These are phyloP conservation scores for Clonostachys chloroleuca DNA, from an alignment of 2,329 filamentous ascomycete genomes.

Conservation along the genomic window DNA sequence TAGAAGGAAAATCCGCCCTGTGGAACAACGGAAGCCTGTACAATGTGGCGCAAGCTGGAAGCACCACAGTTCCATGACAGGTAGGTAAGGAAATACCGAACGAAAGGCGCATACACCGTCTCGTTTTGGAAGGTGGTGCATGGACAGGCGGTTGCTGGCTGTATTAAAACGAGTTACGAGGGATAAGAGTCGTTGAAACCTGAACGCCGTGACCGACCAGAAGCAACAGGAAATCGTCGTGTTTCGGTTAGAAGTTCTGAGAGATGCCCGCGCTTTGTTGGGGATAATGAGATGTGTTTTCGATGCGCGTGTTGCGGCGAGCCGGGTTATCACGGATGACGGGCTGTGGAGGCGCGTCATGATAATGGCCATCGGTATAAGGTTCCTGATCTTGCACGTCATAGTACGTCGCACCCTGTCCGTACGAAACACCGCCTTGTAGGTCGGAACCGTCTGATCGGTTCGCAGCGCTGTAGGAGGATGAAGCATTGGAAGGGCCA, in stretches of 20 bases:
- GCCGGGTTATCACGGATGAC: slow-evolving; percentile 92
- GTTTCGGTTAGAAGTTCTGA: slow-evolving; percentile 77
- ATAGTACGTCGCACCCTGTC: slow-evolving; percentile 45
- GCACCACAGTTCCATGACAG: no score
- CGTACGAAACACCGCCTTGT: slow-evolving; percentile 34
- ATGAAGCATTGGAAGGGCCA: slow-evolving; percentile 92
- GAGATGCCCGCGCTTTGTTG: slow-evolving; percentile 93
- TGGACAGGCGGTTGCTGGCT: no score
- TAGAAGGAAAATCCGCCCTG: no score
- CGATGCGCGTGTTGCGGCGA: slow-evolving; percentile 88
- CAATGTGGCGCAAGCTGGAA: no score
- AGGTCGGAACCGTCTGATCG: slow-evolving; percentile 66
- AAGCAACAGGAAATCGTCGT: no score
- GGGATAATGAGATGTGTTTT: slow-evolving; percentile 83
- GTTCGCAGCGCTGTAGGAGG: slow-evolving; percentile 81
- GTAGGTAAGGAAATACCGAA: no score
- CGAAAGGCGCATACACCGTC: no score
- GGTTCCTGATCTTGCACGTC: slow-evolving; percentile 55
- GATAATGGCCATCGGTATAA: slow-evolving; percentile 41
- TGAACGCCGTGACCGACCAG: no score
- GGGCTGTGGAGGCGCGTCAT: slow-evolving; percentile 56
- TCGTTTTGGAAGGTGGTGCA: no score
- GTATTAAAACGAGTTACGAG: no score
- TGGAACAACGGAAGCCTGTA: no score
- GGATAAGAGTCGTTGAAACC: no score